Percentiles rank a stretch among this genome's conserved stretches.
Conservation (phyloP, 768 basidiomycete species). For the Lenzites betulinus region DNA sequence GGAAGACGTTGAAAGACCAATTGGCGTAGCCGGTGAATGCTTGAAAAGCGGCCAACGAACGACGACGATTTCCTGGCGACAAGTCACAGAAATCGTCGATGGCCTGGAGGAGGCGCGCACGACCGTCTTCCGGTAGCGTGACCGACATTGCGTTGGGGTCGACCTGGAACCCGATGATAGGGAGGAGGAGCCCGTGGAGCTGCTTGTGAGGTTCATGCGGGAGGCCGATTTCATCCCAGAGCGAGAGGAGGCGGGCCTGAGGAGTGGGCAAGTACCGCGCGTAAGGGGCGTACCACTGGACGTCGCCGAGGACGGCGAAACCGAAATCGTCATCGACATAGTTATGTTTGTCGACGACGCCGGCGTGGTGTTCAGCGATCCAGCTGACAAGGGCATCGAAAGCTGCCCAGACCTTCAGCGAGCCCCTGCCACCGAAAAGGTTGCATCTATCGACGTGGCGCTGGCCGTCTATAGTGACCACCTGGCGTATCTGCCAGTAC, state of each 20-base stretch:
- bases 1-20: conserved; percentile 41
- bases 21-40: conserved; percentile 40
- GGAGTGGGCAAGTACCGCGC: conserved; percentile 27
- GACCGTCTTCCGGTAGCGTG: conserved; percentile 19
- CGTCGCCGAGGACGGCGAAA: conserved; percentile 23
- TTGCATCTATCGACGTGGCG: conserved; percentile 36
- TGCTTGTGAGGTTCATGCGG: conserved; percentile 45
- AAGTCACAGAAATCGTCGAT: neutral
- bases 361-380: conserved; percentile 37
- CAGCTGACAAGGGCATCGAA: conserved; percentile 38
- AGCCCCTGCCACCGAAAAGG: conserved; percentile 36
- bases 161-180: conserved; percentile 44
- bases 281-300: conserved; percentile 37
- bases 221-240: conserved; percentile 44
- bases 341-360: no score
- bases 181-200: conserved; percentile 33
- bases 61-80: neutral
- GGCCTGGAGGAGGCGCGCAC: neutral
- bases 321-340: no score
- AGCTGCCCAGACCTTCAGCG: conserved; percentile 31
- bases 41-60: conserved; percentile 32
- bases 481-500: conserved; percentile 37
- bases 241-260: conserved; percentile 38
- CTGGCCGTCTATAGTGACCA: conserved; percentile 32
- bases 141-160: conserved; percentile 37